phyloP scores from a whole-genome alignment of 495 filamentous ascomycete genomes.

The Hypomontagnella submonticulosa region DNA sequence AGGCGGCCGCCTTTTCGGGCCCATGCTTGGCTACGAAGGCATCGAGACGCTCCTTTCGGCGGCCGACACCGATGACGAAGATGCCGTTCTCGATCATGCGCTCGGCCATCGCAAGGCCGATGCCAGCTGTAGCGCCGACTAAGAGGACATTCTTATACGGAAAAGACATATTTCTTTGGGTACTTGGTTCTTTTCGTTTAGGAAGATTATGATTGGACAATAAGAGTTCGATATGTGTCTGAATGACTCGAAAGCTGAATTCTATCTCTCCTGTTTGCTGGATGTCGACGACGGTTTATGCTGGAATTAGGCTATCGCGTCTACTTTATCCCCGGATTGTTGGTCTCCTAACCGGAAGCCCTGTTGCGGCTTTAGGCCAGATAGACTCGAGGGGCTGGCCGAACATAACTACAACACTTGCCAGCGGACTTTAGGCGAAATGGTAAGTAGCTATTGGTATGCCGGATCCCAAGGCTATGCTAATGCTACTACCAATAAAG shows the following conservation, averaged over 20 bases:
- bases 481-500: background rate
- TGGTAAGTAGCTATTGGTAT: background rate
- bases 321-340: slow-evolving; percentile 1
- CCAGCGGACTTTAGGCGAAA: too few relatives aligned
- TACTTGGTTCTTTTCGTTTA: background rate
- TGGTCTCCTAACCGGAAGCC: slow-evolving; percentile 6
- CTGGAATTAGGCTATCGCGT: slow-evolving; percentile 10
- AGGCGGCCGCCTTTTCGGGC: slow-evolving; percentile 60
- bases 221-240: background rate
- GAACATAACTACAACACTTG: background rate
- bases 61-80: slow-evolving; percentile 70
- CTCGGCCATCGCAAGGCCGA: slow-evolving; percentile 72
- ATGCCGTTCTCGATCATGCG: slow-evolving; percentile 70
- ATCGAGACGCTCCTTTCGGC: slow-evolving; percentile 73
- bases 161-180: slow-evolving; percentile 61
- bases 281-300: slow-evolving; percentile 11
- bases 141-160: slow-evolving; percentile 76
- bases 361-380: background rate
- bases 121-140: slow-evolving; percentile 77
- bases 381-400: background rate
- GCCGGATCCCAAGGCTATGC: background rate
- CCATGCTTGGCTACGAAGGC: slow-evolving; percentile 69
- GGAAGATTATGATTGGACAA: background rate
- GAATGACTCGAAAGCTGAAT: background rate
- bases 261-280: background rate